Base-by-base conservation (phyloP, 2,329 filamentous ascomycete species). In the Diplodia sapinea region DNA sequence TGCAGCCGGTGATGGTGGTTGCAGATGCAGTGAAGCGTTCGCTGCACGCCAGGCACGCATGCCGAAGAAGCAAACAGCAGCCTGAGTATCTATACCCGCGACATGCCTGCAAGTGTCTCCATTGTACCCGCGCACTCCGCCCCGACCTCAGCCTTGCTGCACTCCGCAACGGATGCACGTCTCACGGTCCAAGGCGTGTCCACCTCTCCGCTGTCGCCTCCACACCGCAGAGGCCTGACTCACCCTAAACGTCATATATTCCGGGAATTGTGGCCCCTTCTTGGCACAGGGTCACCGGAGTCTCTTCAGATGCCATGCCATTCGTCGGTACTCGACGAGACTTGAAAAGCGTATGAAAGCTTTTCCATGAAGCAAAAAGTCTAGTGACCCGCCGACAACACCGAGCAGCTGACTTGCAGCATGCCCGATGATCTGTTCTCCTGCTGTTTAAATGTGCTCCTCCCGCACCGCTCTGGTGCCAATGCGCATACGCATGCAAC, bases 321-420 rank as follows among this genome's bases (percentile, higher is more conserved):
- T 63, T 63, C 43, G 59, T 38, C 59, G 17, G 29, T 63, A 63
- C 59, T 20, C n/a, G 59, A 49, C 29, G 23, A 31, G 29, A 63
- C 59, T 51, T 15, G 38, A 47, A 31, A 15, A 51, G 47, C 6
- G n/a, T 17, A 26, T 7, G 17, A 31, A 51, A 40, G 31, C 15
- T 29, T 17, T 63, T n/a, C 26, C 26, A 26, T 26, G 40, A 36
- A n/a, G 36, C 9, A 7, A 12, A 23, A n/a, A 52, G 59, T 38
- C 59, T n/a, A 62, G 43, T 63, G 59, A 63, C 59, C 59, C 47
- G 59, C 47, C n/a, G 29, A 63, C 43, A 63, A 63, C 59, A 52
- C 59, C 59, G 59, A 51, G 59, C 59, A 63, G 59, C 29, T 63
- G 59, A 63, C 59, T 38, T 26, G n/a, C n/a, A 43, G 33, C 12